These are phyloP conservation scores for Venturia pyrina DNA, from an alignment of 2,329 filamentous ascomycete genomes.

Conservation along the genomic window DNA sequence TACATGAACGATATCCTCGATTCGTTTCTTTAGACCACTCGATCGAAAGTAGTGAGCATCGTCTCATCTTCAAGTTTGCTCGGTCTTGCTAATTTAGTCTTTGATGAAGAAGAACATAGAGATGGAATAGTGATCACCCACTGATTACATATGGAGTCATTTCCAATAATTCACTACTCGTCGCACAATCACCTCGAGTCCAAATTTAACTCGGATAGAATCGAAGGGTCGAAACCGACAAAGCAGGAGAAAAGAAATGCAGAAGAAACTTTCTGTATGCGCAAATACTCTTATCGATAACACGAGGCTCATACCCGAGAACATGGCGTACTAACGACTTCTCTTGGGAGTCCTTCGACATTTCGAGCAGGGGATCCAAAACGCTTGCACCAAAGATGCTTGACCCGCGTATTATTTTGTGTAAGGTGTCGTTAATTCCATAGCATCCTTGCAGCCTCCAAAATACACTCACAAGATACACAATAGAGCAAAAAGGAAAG, in stretches of 20 bases:
- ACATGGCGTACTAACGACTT: neutral
- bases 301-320: neutral
- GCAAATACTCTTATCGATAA: neutral
- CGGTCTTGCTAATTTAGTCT: neutral
- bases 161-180: neutral
- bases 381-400: too few relatives aligned
- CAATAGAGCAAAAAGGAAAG: neutral
- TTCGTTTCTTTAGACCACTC: neutral
- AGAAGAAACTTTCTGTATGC: neutral
- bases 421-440: too few relatives aligned
- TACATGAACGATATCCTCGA: constrained; percentile 5
- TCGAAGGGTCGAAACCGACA: neutral
- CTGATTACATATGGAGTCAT: too few relatives aligned
- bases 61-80: too few relatives aligned
- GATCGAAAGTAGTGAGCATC: too few relatives aligned
- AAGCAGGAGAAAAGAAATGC: neutral
- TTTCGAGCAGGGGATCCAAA: too few relatives aligned
- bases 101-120: neutral
- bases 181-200: neutral
- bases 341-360: too few relatives aligned
- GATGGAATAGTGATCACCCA: too few relatives aligned
- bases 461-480: neutral
- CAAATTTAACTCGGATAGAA: neutral
- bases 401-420: neutral
- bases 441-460: neutral